Evolutionary conservation across 306 rosid genomes (phyloP).

Genomic region (Trichosanthes truncata): DNA sequence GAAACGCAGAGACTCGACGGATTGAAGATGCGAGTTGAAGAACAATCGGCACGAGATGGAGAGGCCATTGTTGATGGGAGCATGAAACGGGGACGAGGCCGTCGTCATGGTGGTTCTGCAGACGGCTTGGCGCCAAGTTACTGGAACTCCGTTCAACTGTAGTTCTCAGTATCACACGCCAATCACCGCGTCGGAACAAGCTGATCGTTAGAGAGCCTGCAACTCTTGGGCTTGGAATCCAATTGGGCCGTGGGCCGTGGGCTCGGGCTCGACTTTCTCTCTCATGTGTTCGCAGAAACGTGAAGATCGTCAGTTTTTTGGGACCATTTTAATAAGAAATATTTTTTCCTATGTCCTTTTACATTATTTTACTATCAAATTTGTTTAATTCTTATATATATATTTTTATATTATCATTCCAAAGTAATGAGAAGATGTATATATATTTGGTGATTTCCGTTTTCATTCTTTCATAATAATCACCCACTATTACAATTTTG

Average conservation of each 20-base stretch:
- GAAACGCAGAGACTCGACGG: slow-evolving; percentile 16
- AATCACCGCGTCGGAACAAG: neutral
- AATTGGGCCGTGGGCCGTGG: neutral
- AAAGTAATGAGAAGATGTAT: too few relatives aligned
- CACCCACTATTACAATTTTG: neutral
- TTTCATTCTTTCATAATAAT: neutral
- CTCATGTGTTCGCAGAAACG: neutral
- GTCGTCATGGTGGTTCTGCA: slow-evolving; percentile 34
- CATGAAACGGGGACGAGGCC: slow-evolving; percentile 27
- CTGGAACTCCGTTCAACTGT: neutral
- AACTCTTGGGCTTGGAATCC: neutral
- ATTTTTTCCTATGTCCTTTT: neutral
- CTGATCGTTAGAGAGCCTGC: neutral
- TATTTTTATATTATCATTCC: too few relatives aligned
- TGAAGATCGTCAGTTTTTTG: neutral
- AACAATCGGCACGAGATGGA: slow-evolving; percentile 20
- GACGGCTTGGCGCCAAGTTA: slow-evolving; percentile 54
- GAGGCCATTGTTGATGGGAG: slow-evolving; percentile 45
- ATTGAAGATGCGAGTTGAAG: slow-evolving; percentile 38
- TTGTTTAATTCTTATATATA: too few relatives aligned
- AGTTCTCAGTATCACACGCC: neutral
- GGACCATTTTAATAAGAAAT: neutral
- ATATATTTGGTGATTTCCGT: neutral
- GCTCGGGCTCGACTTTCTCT: neutral
- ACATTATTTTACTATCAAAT: neutral